Base-by-base conservation (phyloP, 306 rosid genomes). In the Sechiopsis laciniata region DNA sequence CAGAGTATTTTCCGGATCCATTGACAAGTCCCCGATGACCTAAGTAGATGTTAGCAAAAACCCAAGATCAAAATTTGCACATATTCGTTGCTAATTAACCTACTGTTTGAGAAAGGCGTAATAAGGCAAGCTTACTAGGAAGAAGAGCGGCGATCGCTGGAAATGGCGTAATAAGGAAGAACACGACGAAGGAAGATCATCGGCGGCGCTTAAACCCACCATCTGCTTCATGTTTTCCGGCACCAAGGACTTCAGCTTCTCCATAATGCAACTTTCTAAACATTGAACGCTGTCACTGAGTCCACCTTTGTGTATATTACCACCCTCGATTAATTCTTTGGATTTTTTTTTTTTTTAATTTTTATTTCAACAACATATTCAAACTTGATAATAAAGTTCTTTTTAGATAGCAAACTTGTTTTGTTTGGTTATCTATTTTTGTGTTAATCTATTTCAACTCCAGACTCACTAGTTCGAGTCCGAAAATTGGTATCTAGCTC, bases 131-230 rank as follows among this genome's bases (percentile, higher is more conserved):
- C 80, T 69, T 80, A 92, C 97, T 65, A 74, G 86, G 54, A 80
- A 91, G 79, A 92, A 90, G 26, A 88, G 86, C 26, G 87, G 80
- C 72, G 84, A 87, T 7, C 82, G 82, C 29, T 76, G 90, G 52
- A 88, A 85, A 48, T 84, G 88, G 29, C 75, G 55, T 58, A 84
- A 87, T 55, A 92, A 86, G 52, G 88, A 87, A 55, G 88, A 79
- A 60, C 89, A 90, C 0, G 91, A 74, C 55, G 22, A 52, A 21
- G 69, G 76, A 82, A 90, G 91, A 76, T 86, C 85, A 15, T 74
- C 80, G 8, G 78, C 53, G 4, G 70, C 74, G 84, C 85, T 83
- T 14, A 83, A 81, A 7, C 68, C 74, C 53, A 89, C 79, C 75
- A 29, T 61, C 61, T 62, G 83, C 86, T 76, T 85, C 75, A 92